Percentiles rank a stretch among this genome's conserved stretches.
These are phyloP conservation scores for Pochonia chlamydosporia DNA, from an alignment of 2,329 filamentous ascomycete species.

Conservation along the genomic window DNA sequence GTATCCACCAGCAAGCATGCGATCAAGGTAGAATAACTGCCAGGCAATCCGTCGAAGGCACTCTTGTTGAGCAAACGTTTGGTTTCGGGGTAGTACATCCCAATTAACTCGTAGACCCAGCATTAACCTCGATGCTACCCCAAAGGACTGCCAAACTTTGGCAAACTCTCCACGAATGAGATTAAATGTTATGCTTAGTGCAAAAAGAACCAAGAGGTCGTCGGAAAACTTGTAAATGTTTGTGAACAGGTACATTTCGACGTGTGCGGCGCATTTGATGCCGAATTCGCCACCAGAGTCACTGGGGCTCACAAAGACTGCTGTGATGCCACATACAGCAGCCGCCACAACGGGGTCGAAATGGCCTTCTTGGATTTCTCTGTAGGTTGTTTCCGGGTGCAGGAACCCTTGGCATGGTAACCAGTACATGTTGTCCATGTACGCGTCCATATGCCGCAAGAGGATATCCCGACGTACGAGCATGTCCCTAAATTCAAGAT, in stretches of 20 bases:
- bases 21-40: constrained; percentile 32
- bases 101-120: constrained; percentile 34
- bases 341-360: constrained; percentile 29
- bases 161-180: constrained; percentile 29
- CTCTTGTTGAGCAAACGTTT: constrained; percentile 30
- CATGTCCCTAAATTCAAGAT: constrained; percentile 19
- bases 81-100: constrained; percentile 24
- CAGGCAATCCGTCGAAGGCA: constrained; percentile 30
- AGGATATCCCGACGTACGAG: constrained; percentile 29
- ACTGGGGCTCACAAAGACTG: constrained; percentile 28
- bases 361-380: constrained; percentile 28
- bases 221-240: constrained; percentile 32
- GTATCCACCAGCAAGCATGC: constrained; percentile 32
- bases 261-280: constrained; percentile 29
- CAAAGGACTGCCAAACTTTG: constrained; percentile 35
- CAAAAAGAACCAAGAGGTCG: constrained; percentile 26
- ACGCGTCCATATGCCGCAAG: constrained; percentile 30
- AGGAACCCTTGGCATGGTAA: constrained; percentile 34
- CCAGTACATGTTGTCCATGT: constrained; percentile 31
- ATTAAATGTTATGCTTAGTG: constrained; percentile 30
- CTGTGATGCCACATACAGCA: constrained; percentile 32
- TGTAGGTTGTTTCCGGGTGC: constrained; percentile 27
- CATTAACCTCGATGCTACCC: constrained; percentile 30
- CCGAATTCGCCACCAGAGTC: constrained; percentile 28
- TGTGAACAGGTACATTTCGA: constrained; percentile 34